These are phyloP conservation scores for Lonicera japonica DNA, from an alignment of 129 eudicot species.

Conservation along the genomic window DNA sequence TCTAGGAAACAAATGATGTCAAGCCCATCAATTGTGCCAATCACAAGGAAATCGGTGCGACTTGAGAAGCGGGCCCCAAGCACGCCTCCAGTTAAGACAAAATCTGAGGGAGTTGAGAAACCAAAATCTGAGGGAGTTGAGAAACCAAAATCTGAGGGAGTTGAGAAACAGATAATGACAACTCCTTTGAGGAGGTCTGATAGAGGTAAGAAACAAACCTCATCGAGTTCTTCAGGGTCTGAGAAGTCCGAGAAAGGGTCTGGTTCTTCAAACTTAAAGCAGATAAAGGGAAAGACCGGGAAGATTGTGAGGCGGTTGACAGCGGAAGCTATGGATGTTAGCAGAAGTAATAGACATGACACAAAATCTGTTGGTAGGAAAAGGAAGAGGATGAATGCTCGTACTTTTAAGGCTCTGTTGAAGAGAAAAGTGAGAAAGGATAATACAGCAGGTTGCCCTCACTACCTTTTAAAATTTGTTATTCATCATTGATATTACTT, in stretches of 20 bases:
- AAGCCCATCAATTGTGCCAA: constrained; percentile 16
- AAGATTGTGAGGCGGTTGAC: constrained; percentile 29
- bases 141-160: constrained; percentile 29
- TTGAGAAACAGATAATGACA: constrained; percentile 19
- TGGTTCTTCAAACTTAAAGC: constrained; percentile 23
- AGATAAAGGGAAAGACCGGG: constrained; percentile 27
- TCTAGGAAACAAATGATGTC: constrained; percentile 28
- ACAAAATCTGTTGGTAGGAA: constrained; percentile 34
- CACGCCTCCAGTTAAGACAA: constrained; percentile 24
- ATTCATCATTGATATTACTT: background rate
- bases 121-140: constrained; percentile 23
- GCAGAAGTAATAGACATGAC: constrained; percentile 15
- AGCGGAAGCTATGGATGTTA: constrained; percentile 31
- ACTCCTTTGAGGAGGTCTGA: constrained; percentile 53
- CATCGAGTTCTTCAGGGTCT: constrained; percentile 25
- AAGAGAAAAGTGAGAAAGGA: constrained; percentile 11
- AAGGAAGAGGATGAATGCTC: constrained; percentile 43
- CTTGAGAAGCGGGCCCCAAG: constrained; percentile 33
- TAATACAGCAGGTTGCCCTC: constrained; percentile 32
- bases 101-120: constrained; percentile 25
- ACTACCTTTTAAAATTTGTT: background rate
- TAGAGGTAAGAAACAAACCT: constrained; percentile 32
- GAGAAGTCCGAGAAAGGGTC: constrained; percentile 24
- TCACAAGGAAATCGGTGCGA: constrained; percentile 49
- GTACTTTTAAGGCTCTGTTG: constrained; percentile 27